A percentile compares a stretch with the other conserved stretches of the same genome.
phyloP scores from a whole-genome alignment of 2,329 filamentous ascomycete genomes.

The Stemphylium beticola region DNA sequence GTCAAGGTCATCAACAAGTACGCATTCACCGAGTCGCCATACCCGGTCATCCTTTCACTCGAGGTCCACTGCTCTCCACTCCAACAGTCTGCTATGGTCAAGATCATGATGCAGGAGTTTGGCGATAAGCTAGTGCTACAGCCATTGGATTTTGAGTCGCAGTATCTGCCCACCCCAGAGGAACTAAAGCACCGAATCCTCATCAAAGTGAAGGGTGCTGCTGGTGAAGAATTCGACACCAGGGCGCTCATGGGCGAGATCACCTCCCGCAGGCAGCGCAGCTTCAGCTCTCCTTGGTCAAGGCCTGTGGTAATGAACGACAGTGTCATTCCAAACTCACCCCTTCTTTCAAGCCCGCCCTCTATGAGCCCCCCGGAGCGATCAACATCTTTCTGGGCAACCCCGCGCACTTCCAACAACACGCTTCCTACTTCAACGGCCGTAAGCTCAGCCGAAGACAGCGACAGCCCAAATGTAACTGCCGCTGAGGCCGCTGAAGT shows the following conservation, averaged over 20 bases:
- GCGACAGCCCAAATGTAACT: conserved; percentile 67
- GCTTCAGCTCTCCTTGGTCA: conserved; percentile 78
- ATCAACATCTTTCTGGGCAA: conserved; percentile 53
- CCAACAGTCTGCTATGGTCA: conserved; percentile 87
- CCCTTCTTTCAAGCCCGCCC: conserved; percentile 59
- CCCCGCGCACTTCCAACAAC: conserved; percentile 61
- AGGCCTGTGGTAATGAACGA: conserved; percentile 68
- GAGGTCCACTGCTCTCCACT: conserved; percentile 88
- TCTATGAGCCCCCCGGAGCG: conserved; percentile 60
- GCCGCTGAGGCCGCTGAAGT: conserved; percentile 60
- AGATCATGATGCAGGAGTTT: conserved; percentile 85
- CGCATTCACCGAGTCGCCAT: conserved; percentile 85
- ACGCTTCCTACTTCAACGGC: conserved; percentile 61
- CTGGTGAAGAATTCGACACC: conserved; percentile 52
- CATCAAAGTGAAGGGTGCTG: conserved; percentile 91
- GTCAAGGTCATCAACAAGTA: conserved; percentile 94
- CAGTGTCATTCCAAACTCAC: conserved; percentile 55
- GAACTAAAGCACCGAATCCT: conserved; percentile 83
- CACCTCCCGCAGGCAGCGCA: conserved; percentile 59
- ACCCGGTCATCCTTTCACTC: conserved; percentile 90
- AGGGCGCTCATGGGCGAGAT: conserved; percentile 46
- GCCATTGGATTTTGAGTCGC: conserved; percentile 71
- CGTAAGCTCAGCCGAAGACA: conserved; percentile 74
- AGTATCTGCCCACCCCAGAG: conserved; percentile 81
- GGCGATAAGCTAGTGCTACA: conserved; percentile 78